These are phyloP conservation scores for Fusarium napiforme DNA, from an alignment of 2,329 filamentous ascomycete species.

Conservation along the genomic window DNA sequence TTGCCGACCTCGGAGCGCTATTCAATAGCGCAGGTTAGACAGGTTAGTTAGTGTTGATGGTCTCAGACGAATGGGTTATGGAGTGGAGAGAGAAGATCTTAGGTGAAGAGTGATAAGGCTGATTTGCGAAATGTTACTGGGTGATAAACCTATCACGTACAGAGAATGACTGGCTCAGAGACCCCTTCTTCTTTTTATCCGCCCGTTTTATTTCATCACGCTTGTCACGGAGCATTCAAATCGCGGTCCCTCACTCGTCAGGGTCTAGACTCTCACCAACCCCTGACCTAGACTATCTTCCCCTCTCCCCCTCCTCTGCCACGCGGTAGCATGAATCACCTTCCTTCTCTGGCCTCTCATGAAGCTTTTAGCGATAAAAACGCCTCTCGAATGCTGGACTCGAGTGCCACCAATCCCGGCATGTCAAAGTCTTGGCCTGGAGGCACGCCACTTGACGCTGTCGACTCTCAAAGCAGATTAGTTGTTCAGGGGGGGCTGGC, in stretches of 20 bases:
- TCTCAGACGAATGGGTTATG: background rate
- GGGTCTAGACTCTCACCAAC: slow-evolving; percentile 5
- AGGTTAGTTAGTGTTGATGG: too few species aligned
- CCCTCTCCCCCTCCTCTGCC: background rate
- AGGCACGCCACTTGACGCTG: slow-evolving; percentile 1
- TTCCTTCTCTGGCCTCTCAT: slow-evolving; percentile 13
- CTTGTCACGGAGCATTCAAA: background rate
- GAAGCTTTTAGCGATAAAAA: background rate
- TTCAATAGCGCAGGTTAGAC: background rate
- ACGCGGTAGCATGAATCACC: slow-evolving; percentile 20
- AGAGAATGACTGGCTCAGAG: background rate
- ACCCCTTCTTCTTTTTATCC: background rate
- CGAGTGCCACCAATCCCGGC: background rate
- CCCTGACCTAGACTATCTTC: background rate
- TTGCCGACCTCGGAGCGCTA: background rate
- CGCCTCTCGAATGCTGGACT: background rate
- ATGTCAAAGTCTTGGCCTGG: slow-evolving; percentile 10
- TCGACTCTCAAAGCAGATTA: background rate
- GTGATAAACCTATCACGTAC: background rate
- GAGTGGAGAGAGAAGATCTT: background rate
- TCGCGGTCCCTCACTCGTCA: background rate
- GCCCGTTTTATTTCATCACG: background rate
- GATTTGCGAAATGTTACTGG: background rate
- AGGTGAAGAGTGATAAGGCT: background rate
- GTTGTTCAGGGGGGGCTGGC: slow-evolving; percentile 14